These are phyloP conservation scores for Annulohypoxylon stygium DNA, from an alignment of 495 filamentous ascomycete species.

Conservation along the genomic window DNA sequence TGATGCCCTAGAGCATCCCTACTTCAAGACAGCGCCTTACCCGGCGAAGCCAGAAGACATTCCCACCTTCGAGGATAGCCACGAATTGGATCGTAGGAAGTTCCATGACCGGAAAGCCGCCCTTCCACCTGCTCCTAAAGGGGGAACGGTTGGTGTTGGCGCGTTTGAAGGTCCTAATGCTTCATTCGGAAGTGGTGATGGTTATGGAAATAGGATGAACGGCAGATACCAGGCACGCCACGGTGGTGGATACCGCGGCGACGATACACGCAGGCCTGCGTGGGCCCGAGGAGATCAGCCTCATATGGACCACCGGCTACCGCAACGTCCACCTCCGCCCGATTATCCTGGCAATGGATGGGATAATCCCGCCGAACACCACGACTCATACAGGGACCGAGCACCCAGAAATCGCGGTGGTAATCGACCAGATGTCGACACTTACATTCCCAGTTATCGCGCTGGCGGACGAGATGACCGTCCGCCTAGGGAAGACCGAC, in stretches of 20 bases:
- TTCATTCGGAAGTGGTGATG: constrained; percentile 60
- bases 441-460: constrained; percentile 71
- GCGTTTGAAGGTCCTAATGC: constrained; percentile 68
- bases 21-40: constrained; percentile 83
- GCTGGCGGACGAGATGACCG: constrained; percentile 51
- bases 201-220: constrained; percentile 61
- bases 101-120: constrained; percentile 82
- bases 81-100: constrained; percentile 93
- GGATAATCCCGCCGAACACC: constrained; percentile 56
- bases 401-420: constrained; percentile 52
- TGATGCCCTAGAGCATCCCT: constrained; percentile 92
- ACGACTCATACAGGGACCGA: constrained; percentile 54
- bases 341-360: constrained; percentile 54
- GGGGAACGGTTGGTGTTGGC: constrained; percentile 84
- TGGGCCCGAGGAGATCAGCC: constrained; percentile 54
- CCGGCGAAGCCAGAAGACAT: constrained; percentile 86
- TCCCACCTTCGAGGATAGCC: constrained; percentile 90
- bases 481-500: constrained; percentile 50
- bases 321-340: constrained; percentile 60
- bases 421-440: constrained; percentile 64
- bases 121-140: constrained; percentile 89
- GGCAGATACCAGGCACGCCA: constrained; percentile 55
- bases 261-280: constrained; percentile 60
- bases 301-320: constrained; percentile 61
- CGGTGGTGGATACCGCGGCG: constrained; percentile 52